Base-by-base conservation (phyloP, 805 yeast species). In the Candida koratica region DNA sequence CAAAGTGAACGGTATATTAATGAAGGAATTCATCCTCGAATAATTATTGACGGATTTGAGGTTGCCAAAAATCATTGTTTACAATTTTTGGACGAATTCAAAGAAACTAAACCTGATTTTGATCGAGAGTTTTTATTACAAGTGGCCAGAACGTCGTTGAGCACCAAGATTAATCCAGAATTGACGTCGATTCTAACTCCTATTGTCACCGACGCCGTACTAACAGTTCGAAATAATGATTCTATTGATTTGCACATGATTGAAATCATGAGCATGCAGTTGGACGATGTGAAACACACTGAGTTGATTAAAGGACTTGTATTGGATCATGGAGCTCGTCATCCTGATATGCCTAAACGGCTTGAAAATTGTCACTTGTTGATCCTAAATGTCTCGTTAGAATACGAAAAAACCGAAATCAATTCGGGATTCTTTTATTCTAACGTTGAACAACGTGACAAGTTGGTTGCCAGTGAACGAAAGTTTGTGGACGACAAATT, bases 201-300 rank as follows among this genome's bases (percentile, higher is more conserved):
- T 30, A 85, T 93, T 44, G 96, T 93, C 31, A 86, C 97, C 1
- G 98, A 93, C 59, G 96, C 97, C 0, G 98, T 93, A 6, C 69
- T 90, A 44, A 74, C 83, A 32, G 90, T 90, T 22, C 72, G 76
- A 47, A 69, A 69, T 44, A 57, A 59, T 9, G 61, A 57, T 12
- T 61, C 68, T 33, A 68, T 90, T 39, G 98, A 93, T 60, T 70
- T 93, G 49, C 97, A 93, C 61, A 93, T 93, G 98, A 81, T 93
- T 49, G 98, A 93, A 67, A 84, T 93, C 55, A 93, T 93, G 94
- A 81, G 93, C 48, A 94, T 93, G 97, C 96, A 93, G 74, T 90
- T 84, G 55, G 84, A 86, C 48, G 74, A 82, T 25, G 86, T 93
- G 22, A 76, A 80, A 43, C 93, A 89, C 38, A 89, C 97, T 13